Percentiles rank a stretch among this genome's conserved stretches.
phyloP scores from a whole-genome alignment of 2,329 filamentous ascomycete species.

The Neonectria magnoliae region DNA sequence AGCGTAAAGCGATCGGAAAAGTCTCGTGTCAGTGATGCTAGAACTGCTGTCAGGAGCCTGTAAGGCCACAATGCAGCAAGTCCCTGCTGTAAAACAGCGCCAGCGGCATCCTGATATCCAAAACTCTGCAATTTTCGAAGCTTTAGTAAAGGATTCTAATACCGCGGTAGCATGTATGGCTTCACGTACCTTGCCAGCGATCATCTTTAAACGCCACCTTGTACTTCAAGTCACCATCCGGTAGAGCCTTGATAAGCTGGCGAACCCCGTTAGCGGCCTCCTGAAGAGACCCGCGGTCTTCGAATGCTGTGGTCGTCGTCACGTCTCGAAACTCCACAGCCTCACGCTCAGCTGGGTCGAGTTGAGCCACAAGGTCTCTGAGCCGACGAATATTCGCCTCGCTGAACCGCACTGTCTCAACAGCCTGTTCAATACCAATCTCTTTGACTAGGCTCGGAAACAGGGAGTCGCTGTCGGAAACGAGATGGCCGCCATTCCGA shows the following conservation, averaged over 20 bases:
- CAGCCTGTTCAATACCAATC: slow-evolving; percentile 49
- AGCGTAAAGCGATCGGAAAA: slow-evolving; percentile 47
- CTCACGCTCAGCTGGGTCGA: slow-evolving; percentile 8
- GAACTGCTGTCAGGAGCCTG: slow-evolving; percentile 54
- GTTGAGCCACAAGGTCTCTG: slow-evolving; percentile 17
- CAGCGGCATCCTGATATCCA: slow-evolving; percentile 18
- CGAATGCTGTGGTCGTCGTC: slow-evolving; percentile 19
- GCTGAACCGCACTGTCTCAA: slow-evolving; percentile 55
- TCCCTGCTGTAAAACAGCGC: slow-evolving; percentile 50
- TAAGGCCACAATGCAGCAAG: slow-evolving; percentile 62
- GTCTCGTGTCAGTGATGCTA: slow-evolving; percentile 47
- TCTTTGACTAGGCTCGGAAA: slow-evolving; percentile 46
- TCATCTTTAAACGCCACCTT: slow-evolving; percentile 3
- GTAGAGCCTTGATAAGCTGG: slow-evolving; percentile 19
- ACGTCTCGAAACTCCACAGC: slow-evolving; percentile 25
- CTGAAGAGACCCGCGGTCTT: slow-evolving; percentile 17
- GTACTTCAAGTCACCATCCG: slow-evolving; percentile 24
- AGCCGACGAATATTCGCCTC: slow-evolving; percentile 29
- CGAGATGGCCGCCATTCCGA: slow-evolving; percentile 44
- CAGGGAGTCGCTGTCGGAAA: slow-evolving; percentile 49
- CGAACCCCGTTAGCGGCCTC: slow-evolving; percentile 5
- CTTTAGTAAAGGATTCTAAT: not conserved
- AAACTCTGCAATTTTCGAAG: slow-evolving; percentile 8
- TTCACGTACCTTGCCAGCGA: slow-evolving; percentile 2
- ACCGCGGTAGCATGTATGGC: too few species aligned